These are phyloP conservation scores for Spathaspora sp. DNA, from an alignment of 805 yeast genomes.

Conservation along the genomic window DNA sequence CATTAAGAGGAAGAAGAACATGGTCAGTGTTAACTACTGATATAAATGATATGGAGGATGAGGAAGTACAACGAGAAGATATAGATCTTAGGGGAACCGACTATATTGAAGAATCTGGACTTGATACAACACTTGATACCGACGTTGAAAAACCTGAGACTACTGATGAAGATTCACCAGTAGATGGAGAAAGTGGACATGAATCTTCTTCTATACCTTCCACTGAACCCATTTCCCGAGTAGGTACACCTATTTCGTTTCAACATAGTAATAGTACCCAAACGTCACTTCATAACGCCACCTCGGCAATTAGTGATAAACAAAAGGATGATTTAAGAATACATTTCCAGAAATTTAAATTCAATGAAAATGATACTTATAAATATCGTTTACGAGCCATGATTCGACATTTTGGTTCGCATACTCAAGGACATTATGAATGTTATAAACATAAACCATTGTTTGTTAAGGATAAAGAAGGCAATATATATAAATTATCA, in stretches of 20 bases:
- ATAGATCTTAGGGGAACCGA: conserved; percentile 30
- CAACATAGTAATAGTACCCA: conserved; percentile 5
- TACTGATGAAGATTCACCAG: conserved; percentile 13
- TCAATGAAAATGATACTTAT: conserved; percentile 37
- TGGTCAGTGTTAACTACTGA: conserved; percentile 23
- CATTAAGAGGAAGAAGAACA: neutral
- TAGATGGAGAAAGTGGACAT: conserved; percentile 3
- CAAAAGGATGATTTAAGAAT: conserved; percentile 32
- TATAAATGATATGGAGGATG: conserved; percentile 27
- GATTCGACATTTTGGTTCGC: conserved; percentile 86
- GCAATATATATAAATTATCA: conserved; percentile 35
- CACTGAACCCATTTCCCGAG: conserved; percentile 13
- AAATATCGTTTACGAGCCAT: conserved; percentile 65
- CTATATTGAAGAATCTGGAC: conserved; percentile 15
- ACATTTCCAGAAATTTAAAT: conserved; percentile 35
- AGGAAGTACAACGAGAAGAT: conserved; percentile 35
- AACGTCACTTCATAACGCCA: neutral
- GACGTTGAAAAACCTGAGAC: conserved; percentile 4
- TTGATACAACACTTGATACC: conserved; percentile 9
- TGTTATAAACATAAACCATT: conserved; percentile 77
- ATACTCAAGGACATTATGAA: conserved; percentile 86
- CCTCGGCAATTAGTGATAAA: conserved; percentile 24
- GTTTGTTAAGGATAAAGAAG: conserved; percentile 43
- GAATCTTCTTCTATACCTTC: conserved; percentile 3
- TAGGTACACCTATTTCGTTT: conserved; percentile 17